These are phyloP conservation scores for Diaporthe nobilis DNA, from an alignment of 2,329 filamentous ascomycete genomes.

Conservation along the genomic window DNA sequence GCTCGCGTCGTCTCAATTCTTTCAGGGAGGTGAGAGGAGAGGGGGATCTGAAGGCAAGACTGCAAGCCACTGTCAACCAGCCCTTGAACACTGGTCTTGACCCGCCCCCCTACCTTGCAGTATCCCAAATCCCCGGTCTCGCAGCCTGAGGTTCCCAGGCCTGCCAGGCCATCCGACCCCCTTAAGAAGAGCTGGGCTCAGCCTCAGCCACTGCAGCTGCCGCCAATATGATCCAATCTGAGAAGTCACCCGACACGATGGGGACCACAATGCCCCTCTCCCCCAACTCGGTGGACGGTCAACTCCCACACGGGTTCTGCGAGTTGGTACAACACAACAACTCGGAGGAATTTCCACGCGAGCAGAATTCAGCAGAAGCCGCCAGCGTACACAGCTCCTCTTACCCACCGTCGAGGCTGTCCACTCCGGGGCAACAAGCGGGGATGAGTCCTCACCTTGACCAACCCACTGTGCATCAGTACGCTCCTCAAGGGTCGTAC, in stretches of 20 bases:
- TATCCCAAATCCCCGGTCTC: conserved; percentile 15
- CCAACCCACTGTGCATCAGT: conserved; percentile 50
- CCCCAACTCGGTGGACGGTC: conserved; percentile 58
- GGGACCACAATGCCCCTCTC: conserved; percentile 59
- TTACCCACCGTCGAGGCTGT: conserved; percentile 55
- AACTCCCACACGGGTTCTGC: conserved; percentile 58
- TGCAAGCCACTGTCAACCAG: conserved; percentile 20
- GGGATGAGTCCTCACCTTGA: conserved; percentile 43
- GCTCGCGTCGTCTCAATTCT: conserved; percentile 34
- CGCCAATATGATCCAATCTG: conserved; percentile 37
- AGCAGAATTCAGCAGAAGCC: conserved; percentile 48
- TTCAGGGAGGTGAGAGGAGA: conserved; percentile 31
- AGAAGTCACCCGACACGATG: conserved; percentile 49
- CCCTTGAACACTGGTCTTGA: conserved; percentile 19
- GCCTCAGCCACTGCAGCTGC: conserved; percentile 37
- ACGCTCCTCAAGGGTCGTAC: conserved; percentile 40
- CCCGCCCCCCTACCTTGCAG: conserved; percentile 19
- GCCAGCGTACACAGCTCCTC: conserved; percentile 49
- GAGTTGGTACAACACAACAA: conserved; percentile 62
- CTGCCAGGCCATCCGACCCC: conserved; percentile 13
- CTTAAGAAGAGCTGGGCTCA: conserved; percentile 27
- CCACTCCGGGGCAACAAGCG: conserved; percentile 54
- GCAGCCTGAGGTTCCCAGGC: conserved; percentile 27
- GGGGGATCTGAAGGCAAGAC: conserved; percentile 11
- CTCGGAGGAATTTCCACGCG: conserved; percentile 47